phyloP scores from a whole-genome alignment of 352 stramenopile genomes.

The Phytophthora brassicae region DNA sequence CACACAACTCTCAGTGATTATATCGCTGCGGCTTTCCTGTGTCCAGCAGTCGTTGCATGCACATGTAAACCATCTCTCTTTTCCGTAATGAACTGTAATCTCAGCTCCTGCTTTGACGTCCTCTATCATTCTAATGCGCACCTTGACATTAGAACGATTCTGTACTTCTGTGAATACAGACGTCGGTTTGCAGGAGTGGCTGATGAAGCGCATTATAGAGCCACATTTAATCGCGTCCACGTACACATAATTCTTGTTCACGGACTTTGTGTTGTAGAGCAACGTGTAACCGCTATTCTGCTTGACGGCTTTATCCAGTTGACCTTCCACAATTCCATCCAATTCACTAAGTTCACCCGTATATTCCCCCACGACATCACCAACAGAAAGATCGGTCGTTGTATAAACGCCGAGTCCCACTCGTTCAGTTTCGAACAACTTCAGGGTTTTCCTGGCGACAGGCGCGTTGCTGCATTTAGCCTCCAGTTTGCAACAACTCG shows the following conservation, averaged over 20 bases:
- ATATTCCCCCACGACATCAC: slow-evolving; percentile 10
- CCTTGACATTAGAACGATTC: not conserved
- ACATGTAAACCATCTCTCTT: not conserved
- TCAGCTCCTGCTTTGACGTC: not conserved
- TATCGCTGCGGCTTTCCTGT: too few species aligned
- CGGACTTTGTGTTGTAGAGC: slow-evolving; percentile 1
- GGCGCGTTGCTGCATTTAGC: slow-evolving; percentile 1
- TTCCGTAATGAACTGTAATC: not conserved
- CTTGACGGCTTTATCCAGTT: not conserved
- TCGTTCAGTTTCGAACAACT: not conserved
- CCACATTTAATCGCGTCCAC: not conserved
- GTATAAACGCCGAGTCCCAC: not conserved
- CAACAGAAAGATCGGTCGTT: not conserved
- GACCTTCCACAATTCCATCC: not conserved
- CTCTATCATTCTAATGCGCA: not conserved
- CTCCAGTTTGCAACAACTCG: not conserved
- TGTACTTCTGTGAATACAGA: slow-evolving; percentile 3
- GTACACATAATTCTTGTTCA: slow-evolving; percentile 10
- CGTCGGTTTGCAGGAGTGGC: not conserved
- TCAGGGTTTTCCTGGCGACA: not conserved
- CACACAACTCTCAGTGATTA: too few species aligned
- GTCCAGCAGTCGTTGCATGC: not conserved
- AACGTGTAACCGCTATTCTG: not conserved
- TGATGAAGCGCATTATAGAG: slow-evolving; percentile 1
- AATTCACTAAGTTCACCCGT: not conserved